Percentiles rank a stretch among this genome's conserved stretches.
phyloP scores from a whole-genome alignment of 1,284 basidiomycete genomes.

The Puccinia sorghi region DNA sequence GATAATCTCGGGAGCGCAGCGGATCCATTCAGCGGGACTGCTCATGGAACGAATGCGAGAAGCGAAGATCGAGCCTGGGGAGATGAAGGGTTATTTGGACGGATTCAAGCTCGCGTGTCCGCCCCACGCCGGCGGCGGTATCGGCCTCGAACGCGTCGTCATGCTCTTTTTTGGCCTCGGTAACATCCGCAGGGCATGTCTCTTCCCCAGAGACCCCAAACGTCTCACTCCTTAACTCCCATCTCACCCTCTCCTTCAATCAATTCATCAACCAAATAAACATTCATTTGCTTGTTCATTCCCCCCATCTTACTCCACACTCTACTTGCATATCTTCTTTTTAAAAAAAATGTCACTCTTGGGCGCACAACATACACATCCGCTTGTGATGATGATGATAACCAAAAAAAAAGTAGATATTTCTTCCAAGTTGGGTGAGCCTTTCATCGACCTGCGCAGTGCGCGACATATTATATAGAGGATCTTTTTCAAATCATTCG shows the following conservation, averaged over 20 bases:
- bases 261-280: too few relatives aligned
- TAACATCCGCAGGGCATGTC: constrained; percentile 56
- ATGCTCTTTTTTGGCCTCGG: constrained; percentile 58
- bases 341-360: too few relatives aligned
- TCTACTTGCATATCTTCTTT: too few relatives aligned
- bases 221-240: constrained; percentile 51
- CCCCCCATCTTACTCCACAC: too few relatives aligned
- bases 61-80: constrained; percentile 54
- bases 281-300: too few relatives aligned
- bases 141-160: constrained; percentile 57
- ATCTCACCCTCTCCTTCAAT: not conserved
- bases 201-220: constrained; percentile 58
- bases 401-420: too few relatives aligned
- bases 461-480: too few relatives aligned
- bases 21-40: constrained; percentile 56
- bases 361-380: too few relatives aligned
- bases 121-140: constrained; percentile 57
- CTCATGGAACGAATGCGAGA: constrained; percentile 55
- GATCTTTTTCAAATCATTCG: too few relatives aligned
- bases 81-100: constrained; percentile 57
- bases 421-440: too few relatives aligned
- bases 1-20: constrained; percentile 58
- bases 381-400: too few relatives aligned
- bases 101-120: constrained; percentile 57
- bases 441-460: too few relatives aligned